phyloP scores from a whole-genome alignment of 148 eudicot genomes.

The Pouteria glomerata region DNA sequence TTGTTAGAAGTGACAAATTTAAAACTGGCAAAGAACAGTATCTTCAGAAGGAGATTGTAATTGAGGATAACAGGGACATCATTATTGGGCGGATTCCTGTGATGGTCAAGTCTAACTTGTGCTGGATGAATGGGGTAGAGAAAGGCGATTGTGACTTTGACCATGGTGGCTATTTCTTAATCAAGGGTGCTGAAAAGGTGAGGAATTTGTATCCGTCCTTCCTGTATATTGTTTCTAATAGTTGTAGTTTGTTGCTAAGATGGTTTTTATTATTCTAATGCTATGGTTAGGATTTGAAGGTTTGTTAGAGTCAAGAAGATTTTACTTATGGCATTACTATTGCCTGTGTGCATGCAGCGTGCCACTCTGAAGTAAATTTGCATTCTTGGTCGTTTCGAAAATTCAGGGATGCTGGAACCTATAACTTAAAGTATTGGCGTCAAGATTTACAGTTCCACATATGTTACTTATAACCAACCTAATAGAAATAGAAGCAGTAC shows the following conservation, averaged over 20 bases:
- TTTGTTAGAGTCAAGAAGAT: neutral
- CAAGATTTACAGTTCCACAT: neutral
- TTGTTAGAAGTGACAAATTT: conserved; percentile 67
- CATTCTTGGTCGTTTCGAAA: neutral
- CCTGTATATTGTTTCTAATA: neutral
- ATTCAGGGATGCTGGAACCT: neutral
- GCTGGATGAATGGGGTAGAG: conserved; percentile 76
- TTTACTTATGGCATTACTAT: neutral
- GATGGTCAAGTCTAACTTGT: conserved; percentile 86
- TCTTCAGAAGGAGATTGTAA: conserved; percentile 38
- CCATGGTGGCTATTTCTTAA: conserved; percentile 86
- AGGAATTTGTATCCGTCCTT: conserved; percentile 2
- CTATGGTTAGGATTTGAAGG: neutral
- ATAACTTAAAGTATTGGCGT: neutral
- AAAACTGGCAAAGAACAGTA: conserved; percentile 62
- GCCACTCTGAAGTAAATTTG: neutral
- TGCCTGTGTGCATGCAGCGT: neutral
- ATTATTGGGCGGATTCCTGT: conserved; percentile 82
- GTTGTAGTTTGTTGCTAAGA: neutral
- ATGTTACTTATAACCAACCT: neutral
- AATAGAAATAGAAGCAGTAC: neutral
- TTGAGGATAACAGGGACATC: conserved; percentile 39
- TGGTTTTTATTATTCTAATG: neutral
- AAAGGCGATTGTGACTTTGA: conserved; percentile 86
- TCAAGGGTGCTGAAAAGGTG: conserved; percentile 99